phyloP scores from a whole-genome alignment of 2,329 filamentous ascomycete species.

The Alternaria ventricosa region DNA sequence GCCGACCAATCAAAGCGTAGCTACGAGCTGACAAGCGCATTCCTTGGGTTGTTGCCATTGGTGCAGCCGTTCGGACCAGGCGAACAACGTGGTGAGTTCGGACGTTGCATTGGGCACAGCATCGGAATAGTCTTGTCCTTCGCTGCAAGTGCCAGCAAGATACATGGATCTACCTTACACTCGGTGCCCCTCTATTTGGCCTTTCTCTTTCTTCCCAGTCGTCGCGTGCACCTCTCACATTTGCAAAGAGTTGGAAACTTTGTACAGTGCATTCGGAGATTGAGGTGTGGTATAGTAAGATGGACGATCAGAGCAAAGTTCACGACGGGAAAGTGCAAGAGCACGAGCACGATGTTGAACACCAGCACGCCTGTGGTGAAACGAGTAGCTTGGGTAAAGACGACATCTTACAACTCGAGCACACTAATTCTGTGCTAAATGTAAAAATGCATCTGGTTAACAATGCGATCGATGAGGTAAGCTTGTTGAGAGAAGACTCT shows the following conservation, averaged over 20 bases:
- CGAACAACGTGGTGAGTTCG: background rate
- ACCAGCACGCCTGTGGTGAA: constrained; percentile 9
- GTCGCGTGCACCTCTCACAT: constrained; percentile 9
- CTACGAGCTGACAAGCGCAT: background rate
- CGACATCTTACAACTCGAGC: constrained; percentile 65
- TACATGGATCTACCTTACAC: background rate
- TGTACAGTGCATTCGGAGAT: background rate
- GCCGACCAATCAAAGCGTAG: constrained; percentile 5
- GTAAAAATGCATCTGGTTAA: constrained; percentile 75
- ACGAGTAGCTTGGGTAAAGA: constrained; percentile 36
- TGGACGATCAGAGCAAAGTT: constrained; percentile 1
- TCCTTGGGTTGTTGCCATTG: constrained; percentile 2
- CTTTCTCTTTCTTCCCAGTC: background rate
- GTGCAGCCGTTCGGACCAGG: background rate
- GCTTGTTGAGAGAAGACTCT: constrained; percentile 49
- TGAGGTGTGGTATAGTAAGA: background rate
- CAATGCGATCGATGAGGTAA: constrained; percentile 49
- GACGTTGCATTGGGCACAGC: constrained; percentile 7
- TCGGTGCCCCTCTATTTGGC: background rate
- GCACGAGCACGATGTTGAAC: constrained; percentile 10
- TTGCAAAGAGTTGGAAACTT: background rate
- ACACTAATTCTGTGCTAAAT: constrained; percentile 66
- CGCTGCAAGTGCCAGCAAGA: background rate
- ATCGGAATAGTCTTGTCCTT: background rate
- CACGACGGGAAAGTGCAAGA: constrained; percentile 6